Percentiles rank a stretch among this genome's conserved stretches.
These are phyloP conservation scores for Entomortierella parvispora DNA, from an alignment of 192 early-diverging fungal genomes.

Conservation along the genomic window DNA sequence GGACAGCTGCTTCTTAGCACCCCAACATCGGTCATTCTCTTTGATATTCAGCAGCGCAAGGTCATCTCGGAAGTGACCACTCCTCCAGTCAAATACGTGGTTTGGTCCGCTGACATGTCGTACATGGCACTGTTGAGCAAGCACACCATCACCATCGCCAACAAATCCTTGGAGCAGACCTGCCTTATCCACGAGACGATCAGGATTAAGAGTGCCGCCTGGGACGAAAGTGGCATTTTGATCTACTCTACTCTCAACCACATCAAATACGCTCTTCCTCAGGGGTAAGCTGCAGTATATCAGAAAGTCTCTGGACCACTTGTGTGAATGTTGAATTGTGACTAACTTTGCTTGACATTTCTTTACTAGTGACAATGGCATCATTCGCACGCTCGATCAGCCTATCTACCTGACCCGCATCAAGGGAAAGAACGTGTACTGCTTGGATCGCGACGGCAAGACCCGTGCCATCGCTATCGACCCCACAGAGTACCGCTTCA, in stretches of 20 bases:
- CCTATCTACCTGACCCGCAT: slow-evolving; percentile 92
- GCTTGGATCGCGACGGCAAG: slow-evolving; percentile 91
- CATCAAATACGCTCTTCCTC: slow-evolving; percentile 95
- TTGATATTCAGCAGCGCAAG: slow-evolving; percentile 87
- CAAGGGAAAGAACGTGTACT: slow-evolving; percentile 86
- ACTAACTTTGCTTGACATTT: too few relatives aligned
- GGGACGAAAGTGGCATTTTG: slow-evolving; percentile 93
- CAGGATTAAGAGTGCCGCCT: slow-evolving; percentile 96
- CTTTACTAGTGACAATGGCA: slow-evolving; percentile 97
- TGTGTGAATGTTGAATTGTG: too few relatives aligned
- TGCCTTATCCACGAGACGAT: slow-evolving; percentile 97
- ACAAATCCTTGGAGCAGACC: slow-evolving; percentile 88
- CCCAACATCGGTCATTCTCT: slow-evolving; percentile 87
- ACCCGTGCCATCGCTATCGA: slow-evolving; percentile 90
- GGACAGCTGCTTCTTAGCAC: slow-evolving; percentile 89
- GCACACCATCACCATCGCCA: slow-evolving; percentile 93
- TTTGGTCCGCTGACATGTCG: slow-evolving; percentile 91
- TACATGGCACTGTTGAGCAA: slow-evolving; percentile 94
- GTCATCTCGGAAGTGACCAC: slow-evolving; percentile 82
- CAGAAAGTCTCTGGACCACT: too few relatives aligned
- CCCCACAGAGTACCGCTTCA: slow-evolving; percentile 99
- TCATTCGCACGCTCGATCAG: slow-evolving; percentile 96
- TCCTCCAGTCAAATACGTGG: slow-evolving; percentile 91
- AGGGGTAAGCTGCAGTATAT: too few relatives aligned
- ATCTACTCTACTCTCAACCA: slow-evolving; percentile 98